A percentile compares a stretch with the other conserved stretches of the same genome.
Conservation (phyloP, 352 stramenopile species). For the Phytophthora colocasiae region DNA sequence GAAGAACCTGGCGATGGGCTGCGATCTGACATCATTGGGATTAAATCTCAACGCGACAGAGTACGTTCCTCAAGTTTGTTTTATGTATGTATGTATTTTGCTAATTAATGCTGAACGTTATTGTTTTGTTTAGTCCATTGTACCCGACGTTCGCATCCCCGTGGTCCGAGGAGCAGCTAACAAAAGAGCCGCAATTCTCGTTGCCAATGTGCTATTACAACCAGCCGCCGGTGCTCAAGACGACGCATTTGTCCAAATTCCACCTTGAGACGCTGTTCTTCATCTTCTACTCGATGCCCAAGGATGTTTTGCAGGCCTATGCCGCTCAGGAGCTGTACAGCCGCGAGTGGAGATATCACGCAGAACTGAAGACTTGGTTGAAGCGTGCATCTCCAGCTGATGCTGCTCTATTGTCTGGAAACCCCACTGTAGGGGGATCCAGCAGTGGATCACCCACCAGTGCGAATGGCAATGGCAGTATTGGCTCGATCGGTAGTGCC, state of each 20-base stretch:
- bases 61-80: conserved; percentile 41
- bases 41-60: conserved; percentile 88
- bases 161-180: conserved; percentile 74
- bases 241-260: conserved; percentile 98
- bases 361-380: conserved; percentile 98
- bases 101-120: neutral
- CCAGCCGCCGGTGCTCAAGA: conserved; percentile 97
- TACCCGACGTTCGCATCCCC: conserved; percentile 86
- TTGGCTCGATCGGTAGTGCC: conserved; percentile 76
- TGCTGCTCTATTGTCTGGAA: conserved; percentile 58
- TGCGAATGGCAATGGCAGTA: conserved; percentile 46
- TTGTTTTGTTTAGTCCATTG: conserved; percentile 54
- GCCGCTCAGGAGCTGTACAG: conserved; percentile 90
- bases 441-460: conserved; percentile 31
- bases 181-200: conserved; percentile 86
- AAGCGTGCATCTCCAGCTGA: conserved; percentile 83
- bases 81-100: too few relatives aligned
- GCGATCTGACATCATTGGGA: conserved; percentile 82
- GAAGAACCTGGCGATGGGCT: conserved; percentile 82
- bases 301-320: conserved; percentile 96
- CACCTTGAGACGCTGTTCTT: conserved; percentile 99
- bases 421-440: conserved; percentile 36
- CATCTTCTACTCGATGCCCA: conserved; percentile 99
- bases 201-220: conserved; percentile 91
- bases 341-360: conserved; percentile 98